Base-by-base conservation (phyloP, 2,329 filamentous ascomycete genomes). In the Chaetomiaceae sp. region DNA sequence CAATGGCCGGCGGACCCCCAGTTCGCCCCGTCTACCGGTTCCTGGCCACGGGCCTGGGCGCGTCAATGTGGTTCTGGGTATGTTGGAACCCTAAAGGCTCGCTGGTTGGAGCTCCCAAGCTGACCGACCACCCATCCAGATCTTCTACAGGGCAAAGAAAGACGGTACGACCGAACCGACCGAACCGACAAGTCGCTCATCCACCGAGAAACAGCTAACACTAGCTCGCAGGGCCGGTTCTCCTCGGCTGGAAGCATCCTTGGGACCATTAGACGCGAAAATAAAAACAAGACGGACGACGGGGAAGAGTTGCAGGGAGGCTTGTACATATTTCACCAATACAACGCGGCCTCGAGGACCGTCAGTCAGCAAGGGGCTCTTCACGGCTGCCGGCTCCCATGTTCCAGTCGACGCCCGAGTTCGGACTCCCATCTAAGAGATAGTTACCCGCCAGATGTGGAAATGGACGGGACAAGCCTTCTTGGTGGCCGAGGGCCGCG, bases 31-130 rank as follows among this genome's bases (percentile, higher is more conserved):
- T 96, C 61, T 96, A 97, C 78, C 84, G 89, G 69, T 87, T 92
- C 72, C 82, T 85, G 54, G 92, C 89, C 43, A 96, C 90, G 40
- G 89, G 86, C 58, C 79, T 99, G 59, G 89, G 91, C 63, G 94
- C 94, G 51, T 89, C 88, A 75, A 99, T 97, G 94, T 99, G 94
- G 94, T 97, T 99, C 76, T 99, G 94, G 72, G 91, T 97, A 82
- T 68, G 77, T 38, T 6, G 11, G 7, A n/a, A 17, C 20, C 7
- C 19, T 31, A 11, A 11, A 36, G 29, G 15, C 11, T 23, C 2
- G 2, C 4, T 3, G 15, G 33, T 34, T 17, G 19, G 22, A 19
- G 6, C 9, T n/a, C 2, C 6, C 22, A 11, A 29, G 37, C 54
- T 59, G 20, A 59, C 48, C 15, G 22, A 22, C 27, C 19, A 20